Base-by-base conservation (phyloP, 1,284 basidiomycete species). In the Tilletiaria anomala region DNA sequence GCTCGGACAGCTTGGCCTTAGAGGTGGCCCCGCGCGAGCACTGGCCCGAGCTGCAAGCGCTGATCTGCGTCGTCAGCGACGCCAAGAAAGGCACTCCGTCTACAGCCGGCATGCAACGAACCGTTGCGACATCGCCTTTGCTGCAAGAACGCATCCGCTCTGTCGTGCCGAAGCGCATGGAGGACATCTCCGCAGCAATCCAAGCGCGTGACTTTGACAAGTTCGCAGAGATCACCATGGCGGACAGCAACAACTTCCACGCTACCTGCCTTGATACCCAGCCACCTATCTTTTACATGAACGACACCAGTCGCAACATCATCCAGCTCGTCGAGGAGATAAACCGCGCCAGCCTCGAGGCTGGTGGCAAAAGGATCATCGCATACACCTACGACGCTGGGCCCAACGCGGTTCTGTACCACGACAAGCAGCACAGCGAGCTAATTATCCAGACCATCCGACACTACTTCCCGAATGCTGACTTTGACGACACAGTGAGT, bases 231-330 rank as follows among this genome's bases (percentile, higher is more conserved):
- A 78, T 94, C 67, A 97, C 91, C 22, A 97, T 96, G 86, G 78
- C 77, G 46, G 91, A 99, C 70, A 91, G 86, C 48, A 99, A 66
- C 51, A 62, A 66, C 47, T 99, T 99, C 78, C 91, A 99, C 68
- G 89, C 91, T 18, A 86, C 93, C 56, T 85, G 83, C 47, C 79
- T 97, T 54, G 93, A 99, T 72, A 97, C 91, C 0, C 76, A 81
- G 36, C 93, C 91, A 1, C 93, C 91, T 35, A 97, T 97, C 70
- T 96, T 97, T 70, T 97, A 99, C 74, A 81, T 99, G 78, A 97
- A 96, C 73, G 91, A 99, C 69, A 84, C 89, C 54, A 83, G 80
- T 50, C 76, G 63, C 23, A 56, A 56, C 29, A 61, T 66, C 33
- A 54, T 66, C 18, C 53, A 54, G 44, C 51, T 66, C 20, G 75